phyloP scores from a whole-genome alignment of 164 flowering plant species.

The Hamamelis virginiana region DNA sequence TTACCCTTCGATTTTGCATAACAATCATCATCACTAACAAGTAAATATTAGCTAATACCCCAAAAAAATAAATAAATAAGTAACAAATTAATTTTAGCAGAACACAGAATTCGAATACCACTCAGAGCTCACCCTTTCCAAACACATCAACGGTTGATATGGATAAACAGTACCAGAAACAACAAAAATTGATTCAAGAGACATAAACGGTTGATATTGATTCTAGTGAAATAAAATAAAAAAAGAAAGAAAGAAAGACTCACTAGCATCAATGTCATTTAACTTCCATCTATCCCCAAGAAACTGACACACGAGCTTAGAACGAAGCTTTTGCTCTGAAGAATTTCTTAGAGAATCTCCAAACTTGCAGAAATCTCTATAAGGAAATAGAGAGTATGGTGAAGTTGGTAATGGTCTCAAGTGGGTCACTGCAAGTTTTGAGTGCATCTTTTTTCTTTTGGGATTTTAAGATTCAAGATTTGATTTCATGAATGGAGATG shows the following conservation, averaged over 20 bases:
- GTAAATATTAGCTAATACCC: too few relatives aligned
- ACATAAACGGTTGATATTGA: too few relatives aligned
- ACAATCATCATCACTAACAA: too few relatives aligned
- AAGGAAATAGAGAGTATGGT: constrained; percentile 7
- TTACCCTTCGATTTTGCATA: too few relatives aligned
- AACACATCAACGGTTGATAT: neutral
- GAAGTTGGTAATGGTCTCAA: constrained; percentile 12
- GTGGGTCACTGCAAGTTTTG: constrained; percentile 21
- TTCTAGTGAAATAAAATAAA: neutral
- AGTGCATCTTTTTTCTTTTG: constrained; percentile 23
- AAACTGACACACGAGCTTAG: constrained; percentile 44
- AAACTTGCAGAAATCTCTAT: constrained; percentile 24
- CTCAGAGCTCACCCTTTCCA: neutral
- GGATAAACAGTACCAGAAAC: neutral
- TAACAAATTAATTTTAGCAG: neutral
- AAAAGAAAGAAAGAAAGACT: constrained; percentile 9
- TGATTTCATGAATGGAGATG: neutral
- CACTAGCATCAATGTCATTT: constrained; percentile 61
- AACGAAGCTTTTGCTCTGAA: constrained; percentile 27
- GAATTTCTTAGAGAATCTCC: constrained; percentile 21
- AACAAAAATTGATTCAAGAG: neutral
- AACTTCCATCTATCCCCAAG: constrained; percentile 55
- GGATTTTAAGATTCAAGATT: constrained; percentile 12
- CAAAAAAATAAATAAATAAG: too few relatives aligned
- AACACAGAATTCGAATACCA: neutral